Evolutionary conservation across 2,329 filamentous ascomycete genomes (phyloP).

Genomic region (Trichoderma oligosporum): DNA sequence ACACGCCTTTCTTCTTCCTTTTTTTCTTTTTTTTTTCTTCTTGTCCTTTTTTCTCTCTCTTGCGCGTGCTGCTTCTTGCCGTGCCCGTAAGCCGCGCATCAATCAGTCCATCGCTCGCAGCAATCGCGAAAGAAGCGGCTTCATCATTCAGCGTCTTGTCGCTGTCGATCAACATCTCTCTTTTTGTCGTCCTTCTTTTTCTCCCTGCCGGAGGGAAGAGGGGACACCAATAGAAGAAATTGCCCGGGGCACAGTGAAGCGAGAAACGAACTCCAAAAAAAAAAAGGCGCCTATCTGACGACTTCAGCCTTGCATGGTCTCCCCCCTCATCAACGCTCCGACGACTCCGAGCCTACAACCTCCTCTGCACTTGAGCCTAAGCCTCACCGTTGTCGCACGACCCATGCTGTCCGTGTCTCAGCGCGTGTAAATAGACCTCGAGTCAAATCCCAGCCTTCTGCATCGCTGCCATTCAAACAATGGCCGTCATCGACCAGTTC

Average conservation of each 20-base stretch:
- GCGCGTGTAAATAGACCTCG: constrained; percentile 13
- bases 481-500: constrained; percentile 38
- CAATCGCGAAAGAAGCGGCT: neutral
- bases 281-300: neutral
- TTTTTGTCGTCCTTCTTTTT: neutral
- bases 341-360: constrained; percentile 11
- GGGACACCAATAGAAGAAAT: neutral
- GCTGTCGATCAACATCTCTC: neutral
- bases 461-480: constrained; percentile 22
- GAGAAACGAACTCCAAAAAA: neutral
- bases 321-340: neutral
- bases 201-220: neutral
- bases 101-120: neutral
- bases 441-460: constrained; percentile 1
- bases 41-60: neutral
- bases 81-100: constrained; percentile 5
- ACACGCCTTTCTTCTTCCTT: too few species aligned
- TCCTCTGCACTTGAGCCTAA: constrained; percentile 7
- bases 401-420: constrained; percentile 14
- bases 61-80: neutral
- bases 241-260: neutral
- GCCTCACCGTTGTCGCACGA: constrained; percentile 4
- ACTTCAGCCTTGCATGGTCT: constrained; percentile 15
- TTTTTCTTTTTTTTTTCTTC: neutral
- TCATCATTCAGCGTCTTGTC: neutral